These are phyloP conservation scores for Dinochytrium kinnereticum DNA, from an alignment of 371 early-diverging fungal genomes.

Conservation along the genomic window DNA sequence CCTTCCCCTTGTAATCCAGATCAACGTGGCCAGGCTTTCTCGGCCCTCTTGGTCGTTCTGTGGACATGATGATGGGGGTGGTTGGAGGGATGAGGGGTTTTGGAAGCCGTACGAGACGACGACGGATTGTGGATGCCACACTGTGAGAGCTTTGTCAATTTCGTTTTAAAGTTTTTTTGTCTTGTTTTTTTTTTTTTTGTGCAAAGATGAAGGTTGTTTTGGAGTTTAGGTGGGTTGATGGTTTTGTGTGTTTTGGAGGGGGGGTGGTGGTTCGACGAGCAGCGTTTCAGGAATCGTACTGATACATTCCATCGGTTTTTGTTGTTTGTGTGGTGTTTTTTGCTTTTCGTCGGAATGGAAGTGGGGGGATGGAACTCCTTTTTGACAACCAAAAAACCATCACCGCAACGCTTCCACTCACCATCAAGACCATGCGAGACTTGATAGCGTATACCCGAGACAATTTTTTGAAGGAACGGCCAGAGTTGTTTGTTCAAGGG, in stretches of 20 bases:
- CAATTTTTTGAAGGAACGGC: constrained; percentile 74
- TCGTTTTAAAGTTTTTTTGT: too few species aligned
- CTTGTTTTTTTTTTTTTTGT: too few species aligned
- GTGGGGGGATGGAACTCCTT: constrained; percentile 94
- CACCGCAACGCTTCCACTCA: constrained; percentile 55
- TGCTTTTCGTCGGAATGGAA: constrained; percentile 30
- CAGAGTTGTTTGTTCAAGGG: constrained; percentile 83
- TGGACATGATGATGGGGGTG: neutral
- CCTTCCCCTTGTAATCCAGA: constrained; percentile 51
- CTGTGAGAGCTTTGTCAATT: too few species aligned
- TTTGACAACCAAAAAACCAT: constrained; percentile 77
- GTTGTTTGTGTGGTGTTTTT: too few species aligned
- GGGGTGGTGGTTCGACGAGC: too few species aligned
- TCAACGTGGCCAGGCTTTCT: too few species aligned
- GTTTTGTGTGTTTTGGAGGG: too few species aligned
- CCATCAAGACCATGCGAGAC: constrained; percentile 67
- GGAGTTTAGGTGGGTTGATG: too few species aligned
- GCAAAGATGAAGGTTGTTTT: too few species aligned
- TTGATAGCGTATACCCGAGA: constrained; percentile 76
- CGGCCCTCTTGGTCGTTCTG: too few species aligned
- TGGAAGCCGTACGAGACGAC: neutral
- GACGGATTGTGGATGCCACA: neutral
- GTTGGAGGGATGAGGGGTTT: neutral
- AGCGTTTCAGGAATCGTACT: too few species aligned
- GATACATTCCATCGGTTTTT: too few species aligned